phyloP scores from a whole-genome alignment of 495 filamentous ascomycete species.

The Aspergillus asperescens region DNA sequence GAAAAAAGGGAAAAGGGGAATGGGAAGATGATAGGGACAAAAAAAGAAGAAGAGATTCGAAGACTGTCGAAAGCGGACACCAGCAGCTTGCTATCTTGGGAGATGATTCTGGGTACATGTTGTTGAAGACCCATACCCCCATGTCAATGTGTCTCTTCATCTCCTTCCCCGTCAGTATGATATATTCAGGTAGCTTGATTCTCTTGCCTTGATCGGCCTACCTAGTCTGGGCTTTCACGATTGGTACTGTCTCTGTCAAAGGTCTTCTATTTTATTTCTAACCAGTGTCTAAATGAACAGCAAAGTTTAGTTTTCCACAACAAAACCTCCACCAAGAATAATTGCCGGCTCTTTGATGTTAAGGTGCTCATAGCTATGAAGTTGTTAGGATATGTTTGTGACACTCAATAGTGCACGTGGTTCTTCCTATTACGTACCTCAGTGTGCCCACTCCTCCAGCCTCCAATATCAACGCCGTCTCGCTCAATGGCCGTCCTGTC shows the following conservation, averaged over 20 bases:
- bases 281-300: neutral
- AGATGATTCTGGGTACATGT: too few relatives aligned
- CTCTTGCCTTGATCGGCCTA: too few relatives aligned
- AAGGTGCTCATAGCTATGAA: slow-evolving; percentile 59
- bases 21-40: too few relatives aligned
- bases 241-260: neutral
- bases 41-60: too few relatives aligned
- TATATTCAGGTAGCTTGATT: too few relatives aligned
- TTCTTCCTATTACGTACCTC: slow-evolving; percentile 43
- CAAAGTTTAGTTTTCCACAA: slow-evolving; percentile 29
- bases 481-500: slow-evolving; percentile 60
- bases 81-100: too few relatives aligned
- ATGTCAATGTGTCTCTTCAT: too few relatives aligned
- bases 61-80: too few relatives aligned
- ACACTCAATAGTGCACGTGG: neutral
- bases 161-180: too few relatives aligned
- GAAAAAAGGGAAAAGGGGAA: too few relatives aligned
- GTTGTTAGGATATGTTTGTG: neutral
- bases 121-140: too few relatives aligned
- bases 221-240: too few relatives aligned
- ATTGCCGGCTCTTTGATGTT: slow-evolving; percentile 65
- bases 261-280: neutral
- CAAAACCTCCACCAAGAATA: slow-evolving; percentile 53
- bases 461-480: slow-evolving; percentile 52
- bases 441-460: slow-evolving; percentile 83